Conservation (phyloP, 768 basidiomycete genomes). For the Leccinum barrowsii region DNA sequence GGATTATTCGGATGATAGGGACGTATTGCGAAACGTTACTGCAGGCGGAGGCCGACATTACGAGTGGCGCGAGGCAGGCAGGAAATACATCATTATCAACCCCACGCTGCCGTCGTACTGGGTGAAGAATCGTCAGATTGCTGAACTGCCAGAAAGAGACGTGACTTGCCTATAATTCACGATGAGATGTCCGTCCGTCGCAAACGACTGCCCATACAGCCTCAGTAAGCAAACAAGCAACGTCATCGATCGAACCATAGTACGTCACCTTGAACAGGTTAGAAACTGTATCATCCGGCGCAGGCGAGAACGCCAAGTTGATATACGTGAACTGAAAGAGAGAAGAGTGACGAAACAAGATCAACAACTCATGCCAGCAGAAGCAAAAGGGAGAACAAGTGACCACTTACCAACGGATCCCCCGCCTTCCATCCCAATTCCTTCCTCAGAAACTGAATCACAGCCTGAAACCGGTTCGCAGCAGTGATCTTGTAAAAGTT, state of each 20-base stretch:
- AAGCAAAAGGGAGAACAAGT: background rate
- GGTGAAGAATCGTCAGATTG: constrained; percentile 2
- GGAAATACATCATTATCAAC: constrained; percentile 30
- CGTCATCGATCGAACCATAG: background rate
- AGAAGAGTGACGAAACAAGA: background rate
- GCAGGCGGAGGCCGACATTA: background rate
- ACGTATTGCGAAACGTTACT: constrained; percentile 1
- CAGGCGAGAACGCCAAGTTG: constrained; percentile 73
- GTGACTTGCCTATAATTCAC: constrained; percentile 79
- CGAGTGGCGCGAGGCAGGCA: background rate
- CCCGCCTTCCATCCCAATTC: constrained; percentile 84
- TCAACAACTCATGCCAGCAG: background rate
- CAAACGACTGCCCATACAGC: constrained; percentile 57
- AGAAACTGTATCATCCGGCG: constrained; percentile 71
- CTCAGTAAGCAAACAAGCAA: background rate
- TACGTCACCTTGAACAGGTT: constrained; percentile 62
- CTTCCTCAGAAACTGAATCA: constrained; percentile 87
- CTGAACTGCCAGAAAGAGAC: too few species aligned
- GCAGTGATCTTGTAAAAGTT: constrained; percentile 98
- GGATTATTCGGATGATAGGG: background rate
- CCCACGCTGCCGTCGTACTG: constrained; percentile 67
- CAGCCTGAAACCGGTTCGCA: constrained; percentile 90
- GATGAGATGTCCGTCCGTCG: constrained; percentile 84
- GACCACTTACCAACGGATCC: constrained; percentile 70
- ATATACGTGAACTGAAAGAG: constrained; percentile 64